Conservation (phyloP, 139 green algal species). For the Tetraselmis chui region DNA sequence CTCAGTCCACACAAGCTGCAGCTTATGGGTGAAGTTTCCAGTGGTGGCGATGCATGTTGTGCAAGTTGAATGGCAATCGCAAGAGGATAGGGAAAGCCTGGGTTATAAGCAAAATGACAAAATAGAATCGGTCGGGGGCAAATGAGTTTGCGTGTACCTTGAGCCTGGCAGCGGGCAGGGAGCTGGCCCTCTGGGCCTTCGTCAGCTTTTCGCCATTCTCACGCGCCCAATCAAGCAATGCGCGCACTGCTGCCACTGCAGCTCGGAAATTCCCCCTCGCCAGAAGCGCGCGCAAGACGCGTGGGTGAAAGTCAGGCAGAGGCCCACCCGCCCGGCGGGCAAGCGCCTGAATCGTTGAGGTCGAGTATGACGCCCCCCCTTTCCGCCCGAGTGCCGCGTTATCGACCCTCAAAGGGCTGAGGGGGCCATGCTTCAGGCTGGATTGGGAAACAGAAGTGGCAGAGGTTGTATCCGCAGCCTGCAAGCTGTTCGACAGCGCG, state of each 20-base stretch:
- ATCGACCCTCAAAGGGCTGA: not conserved
- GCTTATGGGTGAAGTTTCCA: too few relatives aligned
- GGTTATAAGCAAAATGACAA: too few relatives aligned
- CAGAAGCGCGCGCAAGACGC: slow-evolving; percentile 19
- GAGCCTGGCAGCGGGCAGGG: not conserved
- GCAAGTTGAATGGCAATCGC: too few relatives aligned
- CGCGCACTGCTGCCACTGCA: slow-evolving; percentile 18
- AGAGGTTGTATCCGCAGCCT: too few relatives aligned
- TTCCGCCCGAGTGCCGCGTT: not conserved
- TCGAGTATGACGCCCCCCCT: not conserved
- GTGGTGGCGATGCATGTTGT: too few relatives aligned
- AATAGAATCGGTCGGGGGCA: too few relatives aligned
- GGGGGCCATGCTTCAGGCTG: not conserved
- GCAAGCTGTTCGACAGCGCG: slow-evolving; percentile 21
- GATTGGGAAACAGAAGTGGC: not conserved
- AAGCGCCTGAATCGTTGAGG: not conserved
- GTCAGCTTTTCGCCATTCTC: not conserved
- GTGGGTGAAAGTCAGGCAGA: slow-evolving; percentile 31
- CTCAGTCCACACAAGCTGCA: too few relatives aligned
- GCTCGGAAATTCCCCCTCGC: slow-evolving; percentile 19
- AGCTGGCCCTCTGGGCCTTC: not conserved
- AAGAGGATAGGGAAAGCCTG: too few relatives aligned
- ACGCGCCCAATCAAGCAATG: slow-evolving; percentile 22
- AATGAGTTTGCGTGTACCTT: not conserved
- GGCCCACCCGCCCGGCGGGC: not conserved